Percentiles rank a stretch among this genome's conserved stretches.
phyloP scores from a whole-genome alignment of 176 grass and related monocot species.

The Puccinellia tenuiflora region DNA sequence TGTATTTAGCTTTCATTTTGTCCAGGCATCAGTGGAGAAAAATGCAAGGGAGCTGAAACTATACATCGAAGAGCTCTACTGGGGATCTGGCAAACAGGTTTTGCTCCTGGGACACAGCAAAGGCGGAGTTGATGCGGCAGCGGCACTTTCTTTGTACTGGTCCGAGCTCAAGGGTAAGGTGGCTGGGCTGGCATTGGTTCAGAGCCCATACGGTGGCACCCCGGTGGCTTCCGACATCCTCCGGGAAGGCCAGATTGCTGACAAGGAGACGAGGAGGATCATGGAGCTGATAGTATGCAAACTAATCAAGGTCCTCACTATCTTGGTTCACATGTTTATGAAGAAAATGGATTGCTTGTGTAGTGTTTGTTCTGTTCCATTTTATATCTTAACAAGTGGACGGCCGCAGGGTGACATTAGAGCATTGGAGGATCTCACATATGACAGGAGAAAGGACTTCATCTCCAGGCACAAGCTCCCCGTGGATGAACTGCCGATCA shows the following conservation, averaged over 20 bases:
- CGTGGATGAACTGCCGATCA: conserved; percentile 49
- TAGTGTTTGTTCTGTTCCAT: background rate
- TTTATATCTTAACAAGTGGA: background rate
- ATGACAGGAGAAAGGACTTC: conserved; percentile 74
- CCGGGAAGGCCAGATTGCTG: conserved; percentile 73
- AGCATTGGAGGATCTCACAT: conserved; percentile 83
- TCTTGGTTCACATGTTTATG: background rate
- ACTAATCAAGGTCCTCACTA: conserved; percentile 64
- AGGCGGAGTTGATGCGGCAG: conserved; percentile 81
- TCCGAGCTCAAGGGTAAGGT: conserved; percentile 74
- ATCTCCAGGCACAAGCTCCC: conserved; percentile 68
- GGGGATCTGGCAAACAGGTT: conserved; percentile 77
- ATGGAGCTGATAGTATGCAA: conserved; percentile 83
- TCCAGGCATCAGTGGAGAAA: conserved; percentile 70
- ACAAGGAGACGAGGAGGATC: conserved; percentile 58
- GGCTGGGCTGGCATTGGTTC: conserved; percentile 67
- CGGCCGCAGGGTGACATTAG: conserved; percentile 68
- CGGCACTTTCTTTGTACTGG: conserved; percentile 76
- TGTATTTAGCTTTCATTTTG: background rate
- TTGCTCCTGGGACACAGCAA: conserved; percentile 89
- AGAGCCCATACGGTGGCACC: conserved; percentile 83
- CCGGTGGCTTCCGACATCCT: conserved; percentile 77
- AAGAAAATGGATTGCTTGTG: background rate
- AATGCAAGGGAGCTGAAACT: conserved; percentile 77
- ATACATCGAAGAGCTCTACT: conserved; percentile 85